Base-by-base conservation (phyloP, 139 green algal species). In the Ulvella scutata region DNA sequence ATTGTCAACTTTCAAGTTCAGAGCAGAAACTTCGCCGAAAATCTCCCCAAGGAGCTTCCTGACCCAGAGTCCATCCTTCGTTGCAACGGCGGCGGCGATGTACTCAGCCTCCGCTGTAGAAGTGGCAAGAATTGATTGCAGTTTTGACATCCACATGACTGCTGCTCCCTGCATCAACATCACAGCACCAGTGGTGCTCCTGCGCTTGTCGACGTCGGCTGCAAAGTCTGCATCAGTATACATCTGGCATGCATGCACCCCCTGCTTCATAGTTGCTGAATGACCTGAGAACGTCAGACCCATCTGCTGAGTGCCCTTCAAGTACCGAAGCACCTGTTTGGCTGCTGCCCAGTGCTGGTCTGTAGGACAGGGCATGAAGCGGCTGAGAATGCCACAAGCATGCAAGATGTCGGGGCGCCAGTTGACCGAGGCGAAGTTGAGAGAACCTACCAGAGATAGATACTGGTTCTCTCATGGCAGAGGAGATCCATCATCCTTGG, bases 71-170 rank as follows among this genome's bases (percentile, higher is more conserved):
- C 72, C 81, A 33, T 78, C 73, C 74, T 80, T 82, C 37, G 31
- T 37, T 10, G 76, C 74, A 2, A 21, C 17, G 20, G 72, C 75
- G 4, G 75, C 78, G 20, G 73, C 77, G 61, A 81, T 82, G 75
- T 82, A 81, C 38, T 82, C 79, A 26, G 82, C 82, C 62, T 82
- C 79, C 26, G 40, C 72, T 43, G 76, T 84, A 37, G 76, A 85
- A 4, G 62, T 28, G 13, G 82, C 79, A 37, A 86, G 79, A 21
- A 76, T 84, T 10, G 37, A 20, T 29, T 82, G 82, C 61, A 80
- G 67, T 26, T 43, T 79, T 61, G 44, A 79, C 7, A 3, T 38
- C 82, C 82, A 86, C 26, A 17, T 79, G 37, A 84, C 67, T 36
- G 77, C 75, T 43, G 76, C 77, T 20, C 77, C 79, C 31, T 40